A percentile compares a stretch with the other conserved stretches of the same genome.
Evolutionary conservation across 345 rosid species (phyloP).

Genomic region (Ailanthus altissimus): DNA sequence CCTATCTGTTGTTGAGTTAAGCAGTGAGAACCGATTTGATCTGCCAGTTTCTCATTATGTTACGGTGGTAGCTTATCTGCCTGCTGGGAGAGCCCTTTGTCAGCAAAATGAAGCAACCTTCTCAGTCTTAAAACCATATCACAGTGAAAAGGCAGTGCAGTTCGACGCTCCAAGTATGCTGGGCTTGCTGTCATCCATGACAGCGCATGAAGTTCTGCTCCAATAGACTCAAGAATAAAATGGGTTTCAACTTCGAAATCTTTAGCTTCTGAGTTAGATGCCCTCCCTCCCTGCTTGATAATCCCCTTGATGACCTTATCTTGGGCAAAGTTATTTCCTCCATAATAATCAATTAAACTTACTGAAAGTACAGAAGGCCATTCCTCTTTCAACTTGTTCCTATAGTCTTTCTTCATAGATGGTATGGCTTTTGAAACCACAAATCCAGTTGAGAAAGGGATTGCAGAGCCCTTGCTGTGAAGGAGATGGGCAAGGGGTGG

Average conservation of each 20-base stretch:
- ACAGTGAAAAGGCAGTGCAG: constrained; percentile 87
- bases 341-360: constrained; percentile 85
- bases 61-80: constrained; percentile 45
- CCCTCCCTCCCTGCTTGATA: constrained; percentile 64
- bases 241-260: constrained; percentile 78
- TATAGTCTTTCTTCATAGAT: constrained; percentile 74
- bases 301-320: constrained; percentile 56
- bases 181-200: constrained; percentile 99
- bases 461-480: constrained; percentile 91
- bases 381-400: constrained; percentile 70
- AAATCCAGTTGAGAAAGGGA: constrained; percentile 88
- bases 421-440: constrained; percentile 92
- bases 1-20: not conserved
- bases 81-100: constrained; percentile 61
- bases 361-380: constrained; percentile 95
- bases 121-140: constrained; percentile 95
- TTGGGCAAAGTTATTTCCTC: constrained; percentile 52
- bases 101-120: constrained; percentile 97
- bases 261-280: constrained; percentile 54
- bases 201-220: constrained; percentile 95
- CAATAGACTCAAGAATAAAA: constrained; percentile 73
- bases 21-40: not conserved
- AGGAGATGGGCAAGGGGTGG: constrained; percentile 99
- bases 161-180: constrained; percentile 77
- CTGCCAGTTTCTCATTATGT: not conserved